Percentiles rank a stretch among this genome's conserved stretches.
phyloP scores from a whole-genome alignment of 768 basidiomycete species.

The Phlebiopsis flavidoalba region DNA sequence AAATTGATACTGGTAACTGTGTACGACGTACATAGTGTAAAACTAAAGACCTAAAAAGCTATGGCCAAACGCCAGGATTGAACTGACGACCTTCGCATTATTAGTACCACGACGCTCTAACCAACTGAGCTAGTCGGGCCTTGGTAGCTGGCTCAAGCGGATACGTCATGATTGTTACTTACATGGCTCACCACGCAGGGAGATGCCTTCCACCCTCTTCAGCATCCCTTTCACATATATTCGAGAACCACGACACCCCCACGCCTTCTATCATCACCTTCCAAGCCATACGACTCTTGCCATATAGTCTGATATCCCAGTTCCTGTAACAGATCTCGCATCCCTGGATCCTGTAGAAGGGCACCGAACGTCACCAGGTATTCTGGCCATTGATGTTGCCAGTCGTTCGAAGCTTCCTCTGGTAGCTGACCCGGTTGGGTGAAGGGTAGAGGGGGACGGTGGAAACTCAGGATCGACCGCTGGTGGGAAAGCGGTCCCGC shows the following conservation, averaged over 20 bases:
- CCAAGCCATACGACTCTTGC: conserved; percentile 20
- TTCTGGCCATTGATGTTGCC: conserved; percentile 76
- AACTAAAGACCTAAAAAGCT: background rate
- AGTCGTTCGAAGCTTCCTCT: conserved; percentile 29
- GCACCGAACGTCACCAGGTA: conserved; percentile 81
- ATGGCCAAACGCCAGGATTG: conserved; percentile 16
- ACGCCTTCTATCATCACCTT: conserved; percentile 19
- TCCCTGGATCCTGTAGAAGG: conserved; percentile 41
- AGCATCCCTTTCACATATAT: conserved; percentile 16
- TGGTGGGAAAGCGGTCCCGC: conserved; percentile 54
- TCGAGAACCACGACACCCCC: conserved; percentile 19
- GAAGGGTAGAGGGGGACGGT: conserved; percentile 47
- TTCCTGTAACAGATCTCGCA: conserved; percentile 9
- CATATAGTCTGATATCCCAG: conserved; percentile 19
- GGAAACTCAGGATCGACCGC: conserved; percentile 61
- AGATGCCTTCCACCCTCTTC: too few species aligned
- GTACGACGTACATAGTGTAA: too few species aligned
- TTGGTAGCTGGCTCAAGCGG: too few species aligned
- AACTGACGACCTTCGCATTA: conserved; percentile 28
- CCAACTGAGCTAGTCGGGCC: conserved; percentile 91
- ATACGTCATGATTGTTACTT: too few species aligned
- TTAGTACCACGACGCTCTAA: conserved; percentile 93
- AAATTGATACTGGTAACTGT: too few species aligned
- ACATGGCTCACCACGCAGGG: too few species aligned
- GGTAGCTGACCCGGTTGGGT: conserved; percentile 40